Evolutionary conservation across 208 protist species (phyloP).

Genomic region (Leishmania major): DNA sequence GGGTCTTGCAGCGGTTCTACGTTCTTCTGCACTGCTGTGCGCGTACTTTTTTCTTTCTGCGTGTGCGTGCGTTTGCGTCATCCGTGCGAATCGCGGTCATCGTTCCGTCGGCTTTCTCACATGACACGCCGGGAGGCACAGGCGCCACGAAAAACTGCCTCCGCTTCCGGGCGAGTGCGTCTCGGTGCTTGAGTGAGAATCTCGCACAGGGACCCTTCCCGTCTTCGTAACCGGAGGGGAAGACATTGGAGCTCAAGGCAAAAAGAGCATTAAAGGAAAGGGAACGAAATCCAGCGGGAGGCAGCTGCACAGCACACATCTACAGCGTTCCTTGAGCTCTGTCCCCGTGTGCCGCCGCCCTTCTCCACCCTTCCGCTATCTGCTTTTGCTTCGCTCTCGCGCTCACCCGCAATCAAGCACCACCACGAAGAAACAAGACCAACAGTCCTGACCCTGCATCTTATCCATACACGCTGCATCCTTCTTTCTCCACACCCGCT

Average conservation of each 20-base stretch:
- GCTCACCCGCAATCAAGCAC: too few species aligned
- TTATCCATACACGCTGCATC: too few species aligned
- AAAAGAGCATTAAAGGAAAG: neutral
- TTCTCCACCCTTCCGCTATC: too few species aligned
- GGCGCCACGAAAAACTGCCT: neutral
- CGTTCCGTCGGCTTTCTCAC: neutral
- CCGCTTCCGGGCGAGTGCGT: neutral
- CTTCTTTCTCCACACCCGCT: too few species aligned
- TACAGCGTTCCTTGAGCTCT: too few species aligned
- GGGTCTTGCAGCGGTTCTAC: neutral
- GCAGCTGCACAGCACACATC: neutral
- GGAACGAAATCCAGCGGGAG: neutral
- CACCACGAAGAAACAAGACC: too few species aligned
- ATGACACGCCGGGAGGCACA: neutral
- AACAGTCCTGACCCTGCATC: too few species aligned
- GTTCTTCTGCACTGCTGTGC: neutral
- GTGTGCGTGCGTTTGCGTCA: neutral
- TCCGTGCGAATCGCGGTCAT: neutral
- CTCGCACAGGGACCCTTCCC: neutral
- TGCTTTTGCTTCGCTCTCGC: too few species aligned
- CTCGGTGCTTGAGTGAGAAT: neutral
- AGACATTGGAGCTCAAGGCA: neutral
- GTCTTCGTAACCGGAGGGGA: neutral
- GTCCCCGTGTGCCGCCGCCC: too few species aligned
- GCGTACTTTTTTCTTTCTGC: neutral